Evolutionary conservation across 2,329 filamentous ascomycete genomes (phyloP).

Genomic region (Ceratocystis eucalypticola): DNA sequence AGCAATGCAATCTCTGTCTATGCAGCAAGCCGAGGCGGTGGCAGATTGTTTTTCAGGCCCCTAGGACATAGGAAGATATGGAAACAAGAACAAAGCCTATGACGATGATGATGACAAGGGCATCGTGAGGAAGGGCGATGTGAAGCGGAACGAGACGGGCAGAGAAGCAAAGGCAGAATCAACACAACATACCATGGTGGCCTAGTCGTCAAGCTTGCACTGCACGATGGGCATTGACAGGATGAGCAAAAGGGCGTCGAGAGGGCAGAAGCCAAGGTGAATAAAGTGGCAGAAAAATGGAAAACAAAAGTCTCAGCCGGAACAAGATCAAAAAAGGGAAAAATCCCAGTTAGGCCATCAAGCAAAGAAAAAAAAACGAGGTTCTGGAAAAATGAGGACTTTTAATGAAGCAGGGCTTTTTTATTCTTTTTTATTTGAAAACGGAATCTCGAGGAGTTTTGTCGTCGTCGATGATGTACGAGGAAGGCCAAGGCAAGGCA

Average conservation of each 20-base stretch:
- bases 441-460: neutral
- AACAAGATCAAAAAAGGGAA: neutral
- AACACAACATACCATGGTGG: conserved; percentile 2
- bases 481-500: neutral
- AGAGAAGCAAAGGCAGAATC: neutral
- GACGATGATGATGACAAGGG: neutral
- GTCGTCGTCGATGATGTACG: neutral
- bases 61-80: neutral
- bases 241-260: neutral
- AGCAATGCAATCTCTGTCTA: neutral
- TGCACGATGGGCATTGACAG: conserved; percentile 4
- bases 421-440: neutral
- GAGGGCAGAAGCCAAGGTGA: neutral
- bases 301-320: conserved; percentile 28
- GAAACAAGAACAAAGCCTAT: neutral
- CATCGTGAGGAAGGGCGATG: neutral
- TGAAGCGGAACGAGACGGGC: neutral
- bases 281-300: conserved; percentile 22
- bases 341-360: neutral
- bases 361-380: neutral
- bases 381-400: neutral
- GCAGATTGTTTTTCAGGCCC: neutral
- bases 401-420: neutral
- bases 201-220: neutral
- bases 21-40: neutral